Conservation (phyloP, 331 rosid species). For the Malus hybrid region DNA sequence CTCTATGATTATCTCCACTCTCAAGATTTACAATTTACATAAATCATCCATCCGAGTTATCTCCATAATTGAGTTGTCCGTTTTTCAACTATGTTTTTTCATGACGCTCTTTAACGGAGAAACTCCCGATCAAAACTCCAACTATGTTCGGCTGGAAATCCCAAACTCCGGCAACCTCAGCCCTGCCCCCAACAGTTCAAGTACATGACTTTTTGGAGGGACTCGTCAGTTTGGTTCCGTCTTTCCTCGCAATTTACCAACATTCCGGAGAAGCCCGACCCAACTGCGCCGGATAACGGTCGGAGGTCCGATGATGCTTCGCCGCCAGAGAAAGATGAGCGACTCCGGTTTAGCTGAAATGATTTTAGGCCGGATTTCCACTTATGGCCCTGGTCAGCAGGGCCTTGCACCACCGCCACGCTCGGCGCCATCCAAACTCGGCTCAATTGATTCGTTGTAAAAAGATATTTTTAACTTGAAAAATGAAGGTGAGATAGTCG, state of each 20-base stretch:
- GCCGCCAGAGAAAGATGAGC: slow-evolving; percentile 21
- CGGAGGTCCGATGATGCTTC: slow-evolving; percentile 21
- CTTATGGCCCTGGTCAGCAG: slow-evolving; percentile 49
- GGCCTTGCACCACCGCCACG: slow-evolving; percentile 63
- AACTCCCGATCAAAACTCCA: not conserved
- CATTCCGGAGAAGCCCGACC: slow-evolving; percentile 25
- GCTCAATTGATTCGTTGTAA: slow-evolving; percentile 43
- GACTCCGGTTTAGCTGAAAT: slow-evolving; percentile 35
- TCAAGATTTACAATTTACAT: not conserved
- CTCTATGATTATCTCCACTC: not conserved
- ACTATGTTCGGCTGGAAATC: not conserved
- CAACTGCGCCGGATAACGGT: slow-evolving; percentile 27
- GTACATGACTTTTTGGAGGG: slow-evolving; percentile 79
- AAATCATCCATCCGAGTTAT: not conserved
- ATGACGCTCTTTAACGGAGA: not conserved
- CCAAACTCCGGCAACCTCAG: slow-evolving; percentile 17
- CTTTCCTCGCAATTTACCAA: slow-evolving; percentile 29
- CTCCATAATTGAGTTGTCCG: not conserved
- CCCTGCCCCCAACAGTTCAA: slow-evolving; percentile 93
- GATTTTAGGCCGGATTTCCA: slow-evolving; percentile 55
- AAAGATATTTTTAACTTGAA: not conserved
- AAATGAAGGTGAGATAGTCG: not conserved
- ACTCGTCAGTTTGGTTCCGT: slow-evolving; percentile 54
- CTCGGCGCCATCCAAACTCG: slow-evolving; percentile 69
- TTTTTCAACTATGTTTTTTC: not conserved